A percentile compares a stretch with the other conserved stretches of the same genome.
phyloP scores from a whole-genome alignment of 768 basidiomycete genomes.

The Ramaria sp. region DNA sequence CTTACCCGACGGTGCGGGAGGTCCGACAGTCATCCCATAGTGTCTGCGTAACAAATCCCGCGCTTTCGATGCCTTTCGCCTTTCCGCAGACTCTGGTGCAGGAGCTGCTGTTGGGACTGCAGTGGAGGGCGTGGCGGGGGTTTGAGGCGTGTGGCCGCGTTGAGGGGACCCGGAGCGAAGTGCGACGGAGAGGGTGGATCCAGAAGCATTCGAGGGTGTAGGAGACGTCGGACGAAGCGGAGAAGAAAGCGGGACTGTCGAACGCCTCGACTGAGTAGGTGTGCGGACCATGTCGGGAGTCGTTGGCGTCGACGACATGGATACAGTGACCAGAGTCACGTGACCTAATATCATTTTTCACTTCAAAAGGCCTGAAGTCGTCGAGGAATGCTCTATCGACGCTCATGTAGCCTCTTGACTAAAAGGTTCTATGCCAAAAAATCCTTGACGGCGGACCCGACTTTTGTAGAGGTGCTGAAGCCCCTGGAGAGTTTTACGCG shows the following conservation, averaged over 20 bases:
- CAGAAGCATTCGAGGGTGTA: not conserved
- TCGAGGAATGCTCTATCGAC: conserved; percentile 1
- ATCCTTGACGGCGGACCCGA: not conserved
- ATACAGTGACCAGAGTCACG: not conserved
- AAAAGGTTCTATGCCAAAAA: not conserved
- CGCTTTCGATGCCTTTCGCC: conserved; percentile 25
- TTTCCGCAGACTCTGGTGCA: not conserved
- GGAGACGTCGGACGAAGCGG: not conserved
- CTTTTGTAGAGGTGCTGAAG: not conserved
- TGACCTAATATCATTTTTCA: not conserved
- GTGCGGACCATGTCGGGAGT: not conserved
- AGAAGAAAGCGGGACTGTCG: not conserved
- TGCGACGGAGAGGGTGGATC: conserved; percentile 3
- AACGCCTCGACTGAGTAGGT: not conserved
- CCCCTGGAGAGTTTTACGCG: conserved; percentile 4
- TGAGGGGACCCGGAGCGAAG: not conserved
- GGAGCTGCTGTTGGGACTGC: not conserved
- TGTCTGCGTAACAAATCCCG: conserved; percentile 75
- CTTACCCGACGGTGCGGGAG: conserved; percentile 52
- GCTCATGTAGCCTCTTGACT: not conserved
- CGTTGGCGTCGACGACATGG: not conserved
- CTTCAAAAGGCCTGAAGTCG: not conserved
- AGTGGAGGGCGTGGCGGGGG: not conserved
- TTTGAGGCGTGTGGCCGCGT: not conserved
- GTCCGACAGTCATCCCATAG: conserved; percentile 74